These are phyloP conservation scores for Goniomonas avonlea DNA, from an alignment of 78 protist species.

Conservation along the genomic window DNA sequence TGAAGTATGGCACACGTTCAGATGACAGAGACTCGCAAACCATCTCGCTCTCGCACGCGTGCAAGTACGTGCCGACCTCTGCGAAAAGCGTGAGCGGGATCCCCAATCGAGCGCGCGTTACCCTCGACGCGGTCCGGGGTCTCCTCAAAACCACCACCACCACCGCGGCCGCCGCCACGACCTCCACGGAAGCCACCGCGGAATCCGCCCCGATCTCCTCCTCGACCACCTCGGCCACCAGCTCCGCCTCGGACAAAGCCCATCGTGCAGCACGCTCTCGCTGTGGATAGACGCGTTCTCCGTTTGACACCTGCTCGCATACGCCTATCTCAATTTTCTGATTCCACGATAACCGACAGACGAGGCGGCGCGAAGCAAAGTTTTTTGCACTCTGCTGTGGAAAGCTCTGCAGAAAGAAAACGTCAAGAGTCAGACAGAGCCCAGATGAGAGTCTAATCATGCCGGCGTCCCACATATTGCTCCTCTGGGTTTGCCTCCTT, in stretches of 20 bases:
- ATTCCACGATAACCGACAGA: too few species aligned
- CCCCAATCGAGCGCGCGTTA: conserved; percentile 4
- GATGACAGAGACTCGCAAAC: background rate
- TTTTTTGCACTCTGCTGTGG: too few species aligned
- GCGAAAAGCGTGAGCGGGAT: background rate
- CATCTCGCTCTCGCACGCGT: conserved; percentile 52
- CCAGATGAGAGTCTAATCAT: too few species aligned
- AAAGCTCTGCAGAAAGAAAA: too few species aligned
- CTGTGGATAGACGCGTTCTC: too few species aligned
- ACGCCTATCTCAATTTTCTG: background rate
- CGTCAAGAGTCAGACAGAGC: too few species aligned
- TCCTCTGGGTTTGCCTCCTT: too few species aligned
- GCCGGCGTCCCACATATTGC: too few species aligned
- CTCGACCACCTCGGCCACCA: conserved; percentile 6
- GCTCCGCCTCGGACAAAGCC: too few species aligned
- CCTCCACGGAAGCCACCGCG: conserved; percentile 17
- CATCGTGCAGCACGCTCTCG: too few species aligned
- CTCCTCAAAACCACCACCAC: background rate
- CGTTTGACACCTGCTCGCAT: too few species aligned
- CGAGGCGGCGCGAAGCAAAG: too few species aligned
- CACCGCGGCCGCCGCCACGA: conserved; percentile 1
- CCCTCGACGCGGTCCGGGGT: background rate
- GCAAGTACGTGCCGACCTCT: conserved; percentile 22
- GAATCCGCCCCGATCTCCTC: conserved; percentile 11
- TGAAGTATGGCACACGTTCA: conserved; percentile 50